Conservation (phyloP, 495 filamentous ascomycete species). For the Podospora australis region DNA sequence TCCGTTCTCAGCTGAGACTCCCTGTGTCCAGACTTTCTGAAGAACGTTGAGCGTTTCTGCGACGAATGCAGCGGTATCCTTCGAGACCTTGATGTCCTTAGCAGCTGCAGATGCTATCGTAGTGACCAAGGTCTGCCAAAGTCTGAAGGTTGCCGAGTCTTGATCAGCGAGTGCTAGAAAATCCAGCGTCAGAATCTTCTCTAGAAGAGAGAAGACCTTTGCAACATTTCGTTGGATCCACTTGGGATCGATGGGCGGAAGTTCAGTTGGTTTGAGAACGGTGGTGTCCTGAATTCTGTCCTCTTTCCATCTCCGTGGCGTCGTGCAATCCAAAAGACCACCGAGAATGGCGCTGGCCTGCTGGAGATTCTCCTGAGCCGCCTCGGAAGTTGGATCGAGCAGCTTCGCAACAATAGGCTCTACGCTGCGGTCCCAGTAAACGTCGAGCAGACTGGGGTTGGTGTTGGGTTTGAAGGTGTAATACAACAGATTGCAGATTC, state of each 20-base stretch:
- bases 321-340: conserved; percentile 60
- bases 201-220: conserved; percentile 56
- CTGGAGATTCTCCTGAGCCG: conserved; percentile 31
- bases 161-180: conserved; percentile 44
- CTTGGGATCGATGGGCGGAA: conserved; percentile 72
- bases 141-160: conserved; percentile 41
- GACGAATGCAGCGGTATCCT: conserved; percentile 72
- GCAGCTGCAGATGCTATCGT: conserved; percentile 70
- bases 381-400: conserved; percentile 20
- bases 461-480: conserved; percentile 73
- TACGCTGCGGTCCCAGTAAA: conserved; percentile 75
- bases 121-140: conserved; percentile 65
- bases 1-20: conserved; percentile 8
- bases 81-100: conserved; percentile 85
- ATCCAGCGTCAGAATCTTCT: conserved; percentile 52
- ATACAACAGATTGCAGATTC: conserved; percentile 75
- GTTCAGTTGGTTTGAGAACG: conserved; percentile 57
- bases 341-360: conserved; percentile 59
- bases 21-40: conserved; percentile 57
- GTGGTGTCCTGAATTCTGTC: conserved; percentile 55
- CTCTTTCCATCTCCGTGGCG: conserved; percentile 64
- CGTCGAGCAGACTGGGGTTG: conserved; percentile 54
- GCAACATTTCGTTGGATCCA: conserved; percentile 73
- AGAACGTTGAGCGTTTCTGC: conserved; percentile 62
- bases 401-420: conserved; percentile 46